Percentiles rank a stretch among this genome's conserved stretches.
phyloP scores from a whole-genome alignment of 495 filamentous ascomycete species.

The Neohortaea acidophila region DNA sequence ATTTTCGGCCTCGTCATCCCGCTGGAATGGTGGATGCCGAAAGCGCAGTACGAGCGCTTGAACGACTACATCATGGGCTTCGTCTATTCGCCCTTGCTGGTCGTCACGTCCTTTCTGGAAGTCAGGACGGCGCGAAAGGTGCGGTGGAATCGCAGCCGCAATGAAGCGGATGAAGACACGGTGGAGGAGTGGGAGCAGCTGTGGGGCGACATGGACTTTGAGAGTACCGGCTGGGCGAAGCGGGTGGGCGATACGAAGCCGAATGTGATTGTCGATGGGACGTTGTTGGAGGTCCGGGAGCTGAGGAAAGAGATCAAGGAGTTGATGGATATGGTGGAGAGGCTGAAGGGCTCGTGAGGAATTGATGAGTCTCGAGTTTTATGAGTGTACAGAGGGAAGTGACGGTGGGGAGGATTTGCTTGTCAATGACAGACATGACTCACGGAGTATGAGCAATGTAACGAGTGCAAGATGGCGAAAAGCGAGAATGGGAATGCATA shows the following conservation, averaged over 20 bases:
- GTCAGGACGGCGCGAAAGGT: conserved; percentile 52
- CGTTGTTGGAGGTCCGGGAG: conserved; percentile 51
- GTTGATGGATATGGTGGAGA: conserved; percentile 46
- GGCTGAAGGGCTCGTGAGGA: conserved; percentile 20
- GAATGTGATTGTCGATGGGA: conserved; percentile 57
- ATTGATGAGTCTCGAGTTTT: too few relatives aligned
- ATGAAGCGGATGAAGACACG: conserved; percentile 81
- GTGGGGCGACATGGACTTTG: conserved; percentile 53
- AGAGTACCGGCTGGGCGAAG: conserved; percentile 66
- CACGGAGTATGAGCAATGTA: too few relatives aligned
- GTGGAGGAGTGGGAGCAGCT: conserved; percentile 90
- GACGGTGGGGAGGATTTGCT: too few relatives aligned
- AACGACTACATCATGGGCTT: conserved; percentile 79
- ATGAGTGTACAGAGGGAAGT: too few relatives aligned
- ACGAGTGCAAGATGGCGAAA: too few relatives aligned
- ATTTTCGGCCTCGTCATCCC: conserved; percentile 63
- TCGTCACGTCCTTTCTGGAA: conserved; percentile 67
- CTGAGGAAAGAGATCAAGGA: conserved; percentile 52
- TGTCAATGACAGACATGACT: too few relatives aligned
- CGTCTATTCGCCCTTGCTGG: conserved; percentile 70
- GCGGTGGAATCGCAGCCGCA: conserved; percentile 51
- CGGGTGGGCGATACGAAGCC: conserved; percentile 56
- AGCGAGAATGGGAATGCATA: too few relatives aligned
- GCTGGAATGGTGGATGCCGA: conserved; percentile 89
- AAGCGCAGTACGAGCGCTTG: conserved; percentile 49